Evolutionary conservation across 139 green algal genomes (phyloP).

Genomic region (Chlorella sp.): DNA sequence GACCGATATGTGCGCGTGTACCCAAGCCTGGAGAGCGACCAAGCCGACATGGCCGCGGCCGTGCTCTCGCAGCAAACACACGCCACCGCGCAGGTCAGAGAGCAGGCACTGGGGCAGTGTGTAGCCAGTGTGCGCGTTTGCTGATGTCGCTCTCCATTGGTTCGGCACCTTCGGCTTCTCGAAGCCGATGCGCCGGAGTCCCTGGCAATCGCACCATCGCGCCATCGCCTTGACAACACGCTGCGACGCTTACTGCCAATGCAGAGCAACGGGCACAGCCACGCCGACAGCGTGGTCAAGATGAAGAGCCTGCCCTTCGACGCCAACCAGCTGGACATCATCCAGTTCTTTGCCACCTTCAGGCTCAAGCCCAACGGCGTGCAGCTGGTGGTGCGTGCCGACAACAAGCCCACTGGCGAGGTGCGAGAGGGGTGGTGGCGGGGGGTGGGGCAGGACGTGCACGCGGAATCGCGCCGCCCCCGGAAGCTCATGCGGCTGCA

Average conservation of each 20-base stretch:
- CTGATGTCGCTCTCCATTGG: too few relatives aligned
- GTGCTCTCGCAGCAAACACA: slow-evolving; percentile 32
- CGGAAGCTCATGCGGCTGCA: too few relatives aligned
- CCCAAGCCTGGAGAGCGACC: slow-evolving; percentile 48
- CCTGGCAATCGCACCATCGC: neutral
- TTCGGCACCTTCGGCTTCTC: too few relatives aligned
- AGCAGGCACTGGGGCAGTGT: too few relatives aligned
- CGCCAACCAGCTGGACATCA: slow-evolving; percentile 53
- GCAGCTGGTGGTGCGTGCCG: slow-evolving; percentile 53
- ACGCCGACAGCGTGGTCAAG: slow-evolving; percentile 60
- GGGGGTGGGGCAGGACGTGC: too few relatives aligned
- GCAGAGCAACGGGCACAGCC: slow-evolving; percentile 19
- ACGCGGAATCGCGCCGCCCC: too few relatives aligned
- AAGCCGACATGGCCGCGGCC: slow-evolving; percentile 47
- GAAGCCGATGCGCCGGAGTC: too few relatives aligned
- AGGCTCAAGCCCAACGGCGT: slow-evolving; percentile 57
- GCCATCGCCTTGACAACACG: neutral
- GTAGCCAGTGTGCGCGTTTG: too few relatives aligned
- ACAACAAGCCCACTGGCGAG: slow-evolving; percentile 62
- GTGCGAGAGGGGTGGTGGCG: too few relatives aligned
- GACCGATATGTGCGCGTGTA: slow-evolving; percentile 70
- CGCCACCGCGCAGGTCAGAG: neutral
- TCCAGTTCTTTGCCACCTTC: slow-evolving; percentile 57
- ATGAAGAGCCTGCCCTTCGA: slow-evolving; percentile 65
- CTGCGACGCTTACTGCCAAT: neutral